A percentile compares a stretch with the other conserved stretches of the same genome.
These are phyloP conservation scores for Stemphylium lycopersici DNA, from an alignment of 2,329 filamentous ascomycete genomes.

Conservation along the genomic window DNA sequence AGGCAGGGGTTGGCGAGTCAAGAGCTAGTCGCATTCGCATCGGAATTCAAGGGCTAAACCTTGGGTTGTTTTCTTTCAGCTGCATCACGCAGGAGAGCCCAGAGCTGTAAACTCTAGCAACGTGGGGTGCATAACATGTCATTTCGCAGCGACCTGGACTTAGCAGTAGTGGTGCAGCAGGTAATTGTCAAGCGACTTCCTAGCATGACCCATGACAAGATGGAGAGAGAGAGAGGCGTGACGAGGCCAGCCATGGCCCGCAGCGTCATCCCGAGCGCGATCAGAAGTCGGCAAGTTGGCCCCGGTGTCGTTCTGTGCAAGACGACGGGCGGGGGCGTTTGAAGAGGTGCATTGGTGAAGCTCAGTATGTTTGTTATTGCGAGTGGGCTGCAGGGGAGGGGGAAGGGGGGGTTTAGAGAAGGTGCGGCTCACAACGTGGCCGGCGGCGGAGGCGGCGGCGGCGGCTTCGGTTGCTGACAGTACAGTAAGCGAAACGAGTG, in stretches of 20 bases:
- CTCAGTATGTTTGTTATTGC: background rate
- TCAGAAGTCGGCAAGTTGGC: background rate
- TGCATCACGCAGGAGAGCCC: constrained; percentile 42
- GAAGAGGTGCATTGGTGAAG: background rate
- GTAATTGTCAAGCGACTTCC: constrained; percentile 3
- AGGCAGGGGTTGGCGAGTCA: constrained; percentile 41
- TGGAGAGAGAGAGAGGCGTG: constrained; percentile 7
- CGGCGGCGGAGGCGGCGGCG: constrained; percentile 22
- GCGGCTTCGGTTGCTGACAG: constrained; percentile 19
- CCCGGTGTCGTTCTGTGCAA: background rate
- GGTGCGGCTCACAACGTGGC: constrained; percentile 42
- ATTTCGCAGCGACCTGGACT: constrained; percentile 25
- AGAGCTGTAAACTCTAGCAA: constrained; percentile 26
- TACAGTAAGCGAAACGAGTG: constrained; percentile 4
- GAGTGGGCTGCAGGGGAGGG: constrained; percentile 1
- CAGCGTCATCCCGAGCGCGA: too few species aligned
- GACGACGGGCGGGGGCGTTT: background rate
- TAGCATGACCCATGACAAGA: constrained; percentile 5
- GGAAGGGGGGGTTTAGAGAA: constrained; percentile 4
- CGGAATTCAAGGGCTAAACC: constrained; percentile 22
- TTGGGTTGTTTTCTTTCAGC: constrained; percentile 9
- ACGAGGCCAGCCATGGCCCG: background rate
- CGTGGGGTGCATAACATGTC: constrained; percentile 35
- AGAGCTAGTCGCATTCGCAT: constrained; percentile 16
- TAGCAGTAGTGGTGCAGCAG: constrained; percentile 29